A percentile compares a stretch with the other conserved stretches of the same genome.
These are phyloP conservation scores for Pseudogymnoascus sp. DNA, from an alignment of 2,329 filamentous ascomycete genomes.

Conservation along the genomic window DNA sequence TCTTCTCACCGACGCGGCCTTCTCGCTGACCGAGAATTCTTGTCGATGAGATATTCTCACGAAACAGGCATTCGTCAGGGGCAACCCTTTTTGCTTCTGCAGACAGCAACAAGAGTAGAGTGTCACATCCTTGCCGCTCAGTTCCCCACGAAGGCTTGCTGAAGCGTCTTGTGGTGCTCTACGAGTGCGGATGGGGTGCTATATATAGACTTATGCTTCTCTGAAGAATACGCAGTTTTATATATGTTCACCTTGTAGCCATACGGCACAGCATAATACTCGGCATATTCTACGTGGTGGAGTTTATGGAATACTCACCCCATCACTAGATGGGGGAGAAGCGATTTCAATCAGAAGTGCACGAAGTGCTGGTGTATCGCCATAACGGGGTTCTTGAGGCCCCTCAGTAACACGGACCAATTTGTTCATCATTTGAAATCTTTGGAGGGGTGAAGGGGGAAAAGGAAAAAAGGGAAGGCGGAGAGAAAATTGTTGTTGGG, in stretches of 20 bases:
- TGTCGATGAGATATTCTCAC: background rate
- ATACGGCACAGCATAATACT: background rate
- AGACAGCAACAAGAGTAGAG: no score
- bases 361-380: slow-evolving; percentile 9
- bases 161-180: no score
- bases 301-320: background rate
- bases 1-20: background rate
- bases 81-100: no score
- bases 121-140: no score
- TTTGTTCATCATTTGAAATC: slow-evolving; percentile 10
- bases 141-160: no score
- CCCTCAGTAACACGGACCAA: slow-evolving; percentile 11
- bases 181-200: no score
- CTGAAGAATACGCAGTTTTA: background rate
- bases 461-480: background rate
- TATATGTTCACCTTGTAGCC: background rate
- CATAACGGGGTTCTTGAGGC: slow-evolving; percentile 7
- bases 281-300: background rate
- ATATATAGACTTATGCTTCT: background rate
- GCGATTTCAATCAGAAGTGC: slow-evolving; percentile 8
- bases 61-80: no score
- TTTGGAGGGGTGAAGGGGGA: background rate
- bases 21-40: background rate
- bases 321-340: background rate
- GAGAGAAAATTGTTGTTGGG: background rate